Evolutionary conservation across 1,139 yeast genomes (phyloP).

Genomic region (Diutina rugosa): DNA sequence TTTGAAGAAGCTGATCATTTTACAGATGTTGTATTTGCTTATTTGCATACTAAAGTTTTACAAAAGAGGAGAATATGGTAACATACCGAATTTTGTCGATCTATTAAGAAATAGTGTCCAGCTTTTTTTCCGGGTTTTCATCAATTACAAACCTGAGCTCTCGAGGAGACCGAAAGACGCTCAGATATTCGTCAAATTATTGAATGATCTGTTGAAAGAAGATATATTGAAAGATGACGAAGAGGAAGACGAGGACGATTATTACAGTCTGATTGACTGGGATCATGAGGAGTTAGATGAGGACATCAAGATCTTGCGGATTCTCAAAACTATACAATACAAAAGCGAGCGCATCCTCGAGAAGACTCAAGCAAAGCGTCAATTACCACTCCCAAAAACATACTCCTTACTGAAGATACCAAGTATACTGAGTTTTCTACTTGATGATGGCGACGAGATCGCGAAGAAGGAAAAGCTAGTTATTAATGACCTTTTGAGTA

Average conservation of each 20-base stretch:
- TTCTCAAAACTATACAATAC: conserved; percentile 30
- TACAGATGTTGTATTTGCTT: conserved; percentile 32
- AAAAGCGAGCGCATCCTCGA: conserved; percentile 9
- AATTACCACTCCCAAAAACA: background rate
- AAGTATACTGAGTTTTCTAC: background rate
- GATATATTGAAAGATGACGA: conserved; percentile 23
- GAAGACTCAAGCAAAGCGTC: background rate
- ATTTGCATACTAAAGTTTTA: conserved; percentile 25
- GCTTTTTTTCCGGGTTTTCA: conserved; percentile 21
- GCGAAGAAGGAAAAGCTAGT: conserved; percentile 1
- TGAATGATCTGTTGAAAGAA: conserved; percentile 25
- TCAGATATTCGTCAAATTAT: background rate
- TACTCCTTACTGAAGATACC: background rate
- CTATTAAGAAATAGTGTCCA: background rate
- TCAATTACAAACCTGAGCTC: conserved; percentile 19
- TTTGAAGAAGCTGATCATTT: conserved; percentile 28
- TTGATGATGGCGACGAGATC: background rate
- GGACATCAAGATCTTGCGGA: conserved; percentile 32
- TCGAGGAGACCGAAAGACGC: background rate
- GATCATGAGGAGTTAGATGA: conserved; percentile 39
- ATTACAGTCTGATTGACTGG: conserved; percentile 28
- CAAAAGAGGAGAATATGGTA: background rate
- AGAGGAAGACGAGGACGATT: conserved; percentile 19
- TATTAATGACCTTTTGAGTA: background rate
- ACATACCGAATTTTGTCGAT: background rate